These are phyloP conservation scores for Trichomonas gallinae DNA, from an alignment of 208 protist genomes.

Conservation along the genomic window DNA sequence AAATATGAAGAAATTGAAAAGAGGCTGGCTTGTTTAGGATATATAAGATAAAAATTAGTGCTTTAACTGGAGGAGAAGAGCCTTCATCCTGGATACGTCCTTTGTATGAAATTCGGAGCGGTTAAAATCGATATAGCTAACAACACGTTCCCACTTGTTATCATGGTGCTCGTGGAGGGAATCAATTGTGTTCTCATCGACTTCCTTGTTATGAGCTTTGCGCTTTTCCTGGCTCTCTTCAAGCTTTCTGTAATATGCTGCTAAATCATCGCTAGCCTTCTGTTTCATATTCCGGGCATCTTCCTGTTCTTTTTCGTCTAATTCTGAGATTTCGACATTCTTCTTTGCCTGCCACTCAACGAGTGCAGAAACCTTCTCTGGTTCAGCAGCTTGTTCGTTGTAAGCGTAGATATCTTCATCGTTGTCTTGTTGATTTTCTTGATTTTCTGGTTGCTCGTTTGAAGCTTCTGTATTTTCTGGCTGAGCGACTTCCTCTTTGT, in stretches of 20 bases:
- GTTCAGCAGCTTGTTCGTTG: background rate
- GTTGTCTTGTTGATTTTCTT: background rate
- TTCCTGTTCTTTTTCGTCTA: background rate
- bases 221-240: background rate
- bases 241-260: background rate
- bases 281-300: background rate
- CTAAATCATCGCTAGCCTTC: background rate
- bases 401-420: background rate
- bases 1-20: background rate
- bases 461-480: background rate
- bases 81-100: constrained; percentile 10
- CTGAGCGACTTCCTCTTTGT: background rate
- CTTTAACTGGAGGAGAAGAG: background rate
- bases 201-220: background rate
- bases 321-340: background rate
- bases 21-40: background rate
- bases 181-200: background rate
- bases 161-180: background rate
- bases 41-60: constrained; percentile 12
- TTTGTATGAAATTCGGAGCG: background rate
- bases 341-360: background rate
- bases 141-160: background rate
- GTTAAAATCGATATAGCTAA: constrained; percentile 10
- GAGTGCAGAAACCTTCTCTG: background rate
- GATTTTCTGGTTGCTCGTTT: background rate